A percentile compares a stretch with the other conserved stretches of the same genome.
Evolutionary conservation across 352 stramenopile genomes (phyloP).

Genomic region (Pythium brachiatum): DNA sequence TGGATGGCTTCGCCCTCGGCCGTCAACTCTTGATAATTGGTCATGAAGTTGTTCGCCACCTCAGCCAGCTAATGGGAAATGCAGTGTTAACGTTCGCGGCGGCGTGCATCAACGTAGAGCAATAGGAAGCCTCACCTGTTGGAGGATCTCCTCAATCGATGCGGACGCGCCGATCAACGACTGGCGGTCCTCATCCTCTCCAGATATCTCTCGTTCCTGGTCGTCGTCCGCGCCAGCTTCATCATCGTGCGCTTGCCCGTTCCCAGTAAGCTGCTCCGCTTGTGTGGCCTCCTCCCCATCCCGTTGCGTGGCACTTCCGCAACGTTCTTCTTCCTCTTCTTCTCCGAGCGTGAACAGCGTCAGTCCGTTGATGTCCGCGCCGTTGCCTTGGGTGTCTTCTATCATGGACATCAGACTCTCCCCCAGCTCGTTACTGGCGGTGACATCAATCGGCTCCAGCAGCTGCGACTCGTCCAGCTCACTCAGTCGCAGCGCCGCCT

Average conservation of each 20-base stretch:
- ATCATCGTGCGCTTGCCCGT: not conserved
- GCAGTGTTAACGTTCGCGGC: too few relatives aligned
- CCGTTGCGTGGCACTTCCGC: not conserved
- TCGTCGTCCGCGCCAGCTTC: not conserved
- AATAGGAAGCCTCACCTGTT: constrained; percentile 22
- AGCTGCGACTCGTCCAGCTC: constrained; percentile 25
- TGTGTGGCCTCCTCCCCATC: not conserved
- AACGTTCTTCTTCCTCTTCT: constrained; percentile 2
- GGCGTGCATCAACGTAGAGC: too few relatives aligned
- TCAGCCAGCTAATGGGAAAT: constrained; percentile 17
- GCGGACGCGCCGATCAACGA: constrained; percentile 9
- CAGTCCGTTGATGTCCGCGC: not conserved
- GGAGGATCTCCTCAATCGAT: constrained; percentile 21
- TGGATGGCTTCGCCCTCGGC: constrained; percentile 55
- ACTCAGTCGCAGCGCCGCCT: constrained; percentile 8
- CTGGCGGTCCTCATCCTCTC: not conserved
- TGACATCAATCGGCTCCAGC: not conserved
- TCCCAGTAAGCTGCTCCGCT: not conserved
- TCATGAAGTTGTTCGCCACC: constrained; percentile 25
- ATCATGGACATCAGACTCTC: constrained; percentile 14
- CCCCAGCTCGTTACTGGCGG: not conserved
- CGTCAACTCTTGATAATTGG: constrained; percentile 38
- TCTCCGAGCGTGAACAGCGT: constrained; percentile 19
- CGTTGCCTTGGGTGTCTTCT: not conserved
- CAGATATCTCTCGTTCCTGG: not conserved